These are phyloP conservation scores for Candida vaughaniae DNA, from an alignment of 805 yeast genomes.

Conservation along the genomic window DNA sequence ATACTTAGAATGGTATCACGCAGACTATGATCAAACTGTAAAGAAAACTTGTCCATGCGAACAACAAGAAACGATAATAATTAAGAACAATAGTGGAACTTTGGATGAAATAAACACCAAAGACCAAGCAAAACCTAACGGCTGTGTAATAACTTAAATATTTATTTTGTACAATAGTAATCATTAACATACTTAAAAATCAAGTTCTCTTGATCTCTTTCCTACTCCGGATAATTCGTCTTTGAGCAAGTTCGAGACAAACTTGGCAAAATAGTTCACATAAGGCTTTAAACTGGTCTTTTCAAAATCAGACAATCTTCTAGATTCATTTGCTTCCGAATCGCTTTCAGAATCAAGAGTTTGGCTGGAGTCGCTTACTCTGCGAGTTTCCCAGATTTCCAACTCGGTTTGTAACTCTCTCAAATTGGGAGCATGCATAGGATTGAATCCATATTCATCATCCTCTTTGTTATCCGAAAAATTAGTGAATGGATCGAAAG, in stretches of 20 bases:
- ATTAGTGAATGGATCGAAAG: conserved; percentile 55
- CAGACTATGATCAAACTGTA: conserved; percentile 10
- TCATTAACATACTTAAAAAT: conserved; percentile 19
- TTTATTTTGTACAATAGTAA: conserved; percentile 1
- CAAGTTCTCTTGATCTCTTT: conserved; percentile 35
- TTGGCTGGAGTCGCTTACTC: conserved; percentile 27
- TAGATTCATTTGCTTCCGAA: conserved; percentile 14
- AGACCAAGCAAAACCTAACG: not conserved
- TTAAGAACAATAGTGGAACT: conserved; percentile 38
- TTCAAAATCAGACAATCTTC: conserved; percentile 47
- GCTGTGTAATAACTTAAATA: conserved; percentile 3
- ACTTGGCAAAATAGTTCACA: conserved; percentile 61
- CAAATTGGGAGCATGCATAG: conserved; percentile 76
- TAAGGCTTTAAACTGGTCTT: conserved; percentile 71
- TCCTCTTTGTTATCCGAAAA: conserved; percentile 31
- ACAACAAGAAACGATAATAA: conserved; percentile 29
- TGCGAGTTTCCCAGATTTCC: conserved; percentile 45
- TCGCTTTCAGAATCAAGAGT: conserved; percentile 15
- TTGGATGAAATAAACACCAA: conserved; percentile 23
- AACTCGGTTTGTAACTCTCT: conserved; percentile 62
- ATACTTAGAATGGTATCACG: conserved; percentile 70
- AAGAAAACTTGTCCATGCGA: not conserved
- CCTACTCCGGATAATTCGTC: conserved; percentile 46
- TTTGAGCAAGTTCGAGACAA: conserved; percentile 55
- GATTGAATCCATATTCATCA: conserved; percentile 62